Evolutionary conservation across 495 filamentous ascomycete species (phyloP).

Genomic region (Penicillium dipodomyicola): DNA sequence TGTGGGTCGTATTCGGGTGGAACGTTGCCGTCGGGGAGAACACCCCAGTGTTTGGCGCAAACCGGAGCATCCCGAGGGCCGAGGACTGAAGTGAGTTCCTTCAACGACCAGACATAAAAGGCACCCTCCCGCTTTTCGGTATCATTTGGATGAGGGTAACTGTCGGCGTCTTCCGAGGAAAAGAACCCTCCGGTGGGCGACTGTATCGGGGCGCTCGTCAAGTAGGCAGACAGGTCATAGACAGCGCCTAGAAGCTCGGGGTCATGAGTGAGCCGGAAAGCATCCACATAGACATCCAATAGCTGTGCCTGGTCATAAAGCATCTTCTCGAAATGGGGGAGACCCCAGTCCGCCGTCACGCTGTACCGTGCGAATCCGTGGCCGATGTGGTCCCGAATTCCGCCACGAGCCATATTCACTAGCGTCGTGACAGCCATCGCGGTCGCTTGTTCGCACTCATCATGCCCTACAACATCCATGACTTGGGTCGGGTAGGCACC

Average conservation of each 20-base stretch:
- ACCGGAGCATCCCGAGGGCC: conserved; percentile 67
- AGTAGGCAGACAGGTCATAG: conserved; percentile 79
- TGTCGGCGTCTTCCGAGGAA: conserved; percentile 91
- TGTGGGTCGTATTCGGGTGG: conserved; percentile 78
- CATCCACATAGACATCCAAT: conserved; percentile 82
- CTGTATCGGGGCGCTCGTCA: conserved; percentile 64
- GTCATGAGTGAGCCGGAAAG: conserved; percentile 69
- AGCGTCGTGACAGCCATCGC: conserved; percentile 82
- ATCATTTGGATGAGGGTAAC: conserved; percentile 70
- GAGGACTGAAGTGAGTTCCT: conserved; percentile 80
- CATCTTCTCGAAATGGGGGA: conserved; percentile 99
- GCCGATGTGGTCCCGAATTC: conserved; percentile 90
- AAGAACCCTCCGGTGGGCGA: conserved; percentile 73
- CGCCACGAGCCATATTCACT: conserved; percentile 77
- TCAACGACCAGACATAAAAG: conserved; percentile 91
- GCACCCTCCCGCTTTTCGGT: conserved; percentile 88
- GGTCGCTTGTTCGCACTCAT: conserved; percentile 71
- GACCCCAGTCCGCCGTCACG: conserved; percentile 82
- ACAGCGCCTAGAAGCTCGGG: conserved; percentile 75
- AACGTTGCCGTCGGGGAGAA: conserved; percentile 86
- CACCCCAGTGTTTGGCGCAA: conserved; percentile 81
- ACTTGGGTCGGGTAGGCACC: conserved; percentile 69
- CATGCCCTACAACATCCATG: conserved; percentile 77
- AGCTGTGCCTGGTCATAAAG: conserved; percentile 92
- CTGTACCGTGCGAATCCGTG: conserved; percentile 89